These are phyloP conservation scores for Penicillium brevicompactum DNA, from an alignment of 2,329 filamentous ascomycete genomes.

Conservation along the genomic window DNA sequence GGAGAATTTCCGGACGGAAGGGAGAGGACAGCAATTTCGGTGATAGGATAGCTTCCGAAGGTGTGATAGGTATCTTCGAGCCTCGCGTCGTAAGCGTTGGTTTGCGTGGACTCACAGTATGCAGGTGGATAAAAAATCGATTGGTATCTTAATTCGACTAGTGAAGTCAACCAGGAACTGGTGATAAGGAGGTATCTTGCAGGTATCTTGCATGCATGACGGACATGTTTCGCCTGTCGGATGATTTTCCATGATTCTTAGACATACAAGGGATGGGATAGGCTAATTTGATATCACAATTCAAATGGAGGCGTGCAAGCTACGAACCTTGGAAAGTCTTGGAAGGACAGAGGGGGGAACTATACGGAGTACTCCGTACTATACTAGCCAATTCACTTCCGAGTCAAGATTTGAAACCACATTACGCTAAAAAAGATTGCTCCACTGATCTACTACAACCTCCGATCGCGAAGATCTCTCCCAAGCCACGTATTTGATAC, in stretches of 20 bases:
- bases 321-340: background rate
- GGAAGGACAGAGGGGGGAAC: background rate
- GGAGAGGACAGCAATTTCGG: background rate
- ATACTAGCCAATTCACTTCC: background rate
- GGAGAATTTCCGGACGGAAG: background rate
- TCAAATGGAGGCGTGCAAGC: background rate
- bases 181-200: conserved; percentile 1
- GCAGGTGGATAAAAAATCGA: background rate
- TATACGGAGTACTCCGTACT: background rate
- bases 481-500: background rate
- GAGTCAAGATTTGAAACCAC: background rate
- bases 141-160: background rate
- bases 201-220: conserved; percentile 5
- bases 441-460: conserved; percentile 12
- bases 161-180: background rate
- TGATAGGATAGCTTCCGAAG: background rate
- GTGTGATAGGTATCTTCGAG: conserved; percentile 1
- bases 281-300: background rate
- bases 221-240: conserved; percentile 8
- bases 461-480: conserved; percentile 7
- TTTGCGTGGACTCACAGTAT: background rate
- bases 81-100: background rate
- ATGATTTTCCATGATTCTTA: conserved; percentile 9
- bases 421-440: conserved; percentile 2
- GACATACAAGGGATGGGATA: conserved; percentile 8